Evolutionary conservation across 257 asterid species (phyloP).

Genomic region (Haberlea rhodopensis): DNA sequence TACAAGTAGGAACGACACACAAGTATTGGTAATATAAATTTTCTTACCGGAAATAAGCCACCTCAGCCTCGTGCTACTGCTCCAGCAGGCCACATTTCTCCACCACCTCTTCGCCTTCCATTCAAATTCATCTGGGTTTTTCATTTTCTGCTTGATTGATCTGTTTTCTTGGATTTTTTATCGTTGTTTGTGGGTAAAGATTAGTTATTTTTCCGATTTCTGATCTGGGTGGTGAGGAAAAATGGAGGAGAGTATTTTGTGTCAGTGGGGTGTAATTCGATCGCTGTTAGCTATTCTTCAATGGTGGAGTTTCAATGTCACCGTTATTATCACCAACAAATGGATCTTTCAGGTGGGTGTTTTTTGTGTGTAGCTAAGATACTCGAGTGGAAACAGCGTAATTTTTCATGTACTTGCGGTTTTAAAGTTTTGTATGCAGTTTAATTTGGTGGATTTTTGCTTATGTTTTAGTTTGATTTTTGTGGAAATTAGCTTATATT

Average conservation of each 20-base stretch:
- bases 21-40: too few species aligned
- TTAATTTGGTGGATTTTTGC: conserved; percentile 11
- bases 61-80: background rate
- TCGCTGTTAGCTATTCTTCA: conserved; percentile 68
- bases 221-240: conserved; percentile 35
- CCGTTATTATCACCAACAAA: conserved; percentile 80
- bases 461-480: background rate
- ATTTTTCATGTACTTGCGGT: background rate
- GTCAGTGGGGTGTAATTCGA: conserved; percentile 67
- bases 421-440: conserved; percentile 14
- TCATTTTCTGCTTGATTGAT: conserved; percentile 17
- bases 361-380: background rate
- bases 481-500: background rate
- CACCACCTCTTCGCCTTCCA: conserved; percentile 20
- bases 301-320: conserved; percentile 89
- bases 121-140: conserved; percentile 24
- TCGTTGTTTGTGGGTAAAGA: conserved; percentile 9
- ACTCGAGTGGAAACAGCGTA: background rate
- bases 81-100: conserved; percentile 8
- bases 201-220: conserved; percentile 23
- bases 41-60: background rate
- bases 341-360: conserved; percentile 82
- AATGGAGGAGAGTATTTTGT: conserved; percentile 57
- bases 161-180: conserved; percentile 18
- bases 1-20: background rate